Conservation (phyloP, 768 basidiomycete species). For the Fistulinella prunicolor region DNA sequence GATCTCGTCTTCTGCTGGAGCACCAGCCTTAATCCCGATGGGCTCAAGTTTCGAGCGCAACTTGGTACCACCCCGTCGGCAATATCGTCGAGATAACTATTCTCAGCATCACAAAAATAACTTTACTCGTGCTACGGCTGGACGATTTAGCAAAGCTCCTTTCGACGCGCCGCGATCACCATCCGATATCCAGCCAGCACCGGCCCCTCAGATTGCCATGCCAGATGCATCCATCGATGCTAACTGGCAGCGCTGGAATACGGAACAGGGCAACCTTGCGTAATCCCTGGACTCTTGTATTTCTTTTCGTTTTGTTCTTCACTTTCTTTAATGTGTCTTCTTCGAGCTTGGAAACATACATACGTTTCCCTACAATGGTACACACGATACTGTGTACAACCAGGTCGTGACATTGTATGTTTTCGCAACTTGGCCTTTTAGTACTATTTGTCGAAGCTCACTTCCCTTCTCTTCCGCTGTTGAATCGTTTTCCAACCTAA, state of each 20-base stretch:
- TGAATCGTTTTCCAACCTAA: too few relatives aligned
- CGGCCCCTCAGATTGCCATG: constrained; percentile 6
- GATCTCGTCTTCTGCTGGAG: constrained; percentile 13
- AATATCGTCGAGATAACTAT: constrained; percentile 31
- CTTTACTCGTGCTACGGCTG: constrained; percentile 16
- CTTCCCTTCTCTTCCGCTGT: background rate
- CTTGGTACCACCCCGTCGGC: constrained; percentile 27
- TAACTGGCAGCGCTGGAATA: constrained; percentile 21
- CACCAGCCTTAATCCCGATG: constrained; percentile 11
- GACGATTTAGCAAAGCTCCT: constrained; percentile 19
- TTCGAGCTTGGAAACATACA: constrained; percentile 1
- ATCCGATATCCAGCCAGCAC: constrained; percentile 11
- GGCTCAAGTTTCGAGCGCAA: constrained; percentile 23
- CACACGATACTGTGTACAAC: background rate
- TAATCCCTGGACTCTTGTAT: background rate
- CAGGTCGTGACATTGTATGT: too few relatives aligned
- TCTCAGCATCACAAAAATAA: constrained; percentile 28
- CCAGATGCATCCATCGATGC: constrained; percentile 13
- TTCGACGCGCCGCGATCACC: constrained; percentile 19
- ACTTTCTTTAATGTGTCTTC: background rate
- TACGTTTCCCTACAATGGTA: background rate
- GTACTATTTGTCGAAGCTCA: background rate
- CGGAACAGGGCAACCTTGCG: constrained; percentile 8
- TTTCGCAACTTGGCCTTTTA: constrained; percentile 2
- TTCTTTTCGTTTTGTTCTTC: constrained; percentile 13